These are phyloP conservation scores for Filobasidium uniguttulatum DNA, from an alignment of 1,284 basidiomycete species.

Conservation along the genomic window DNA sequence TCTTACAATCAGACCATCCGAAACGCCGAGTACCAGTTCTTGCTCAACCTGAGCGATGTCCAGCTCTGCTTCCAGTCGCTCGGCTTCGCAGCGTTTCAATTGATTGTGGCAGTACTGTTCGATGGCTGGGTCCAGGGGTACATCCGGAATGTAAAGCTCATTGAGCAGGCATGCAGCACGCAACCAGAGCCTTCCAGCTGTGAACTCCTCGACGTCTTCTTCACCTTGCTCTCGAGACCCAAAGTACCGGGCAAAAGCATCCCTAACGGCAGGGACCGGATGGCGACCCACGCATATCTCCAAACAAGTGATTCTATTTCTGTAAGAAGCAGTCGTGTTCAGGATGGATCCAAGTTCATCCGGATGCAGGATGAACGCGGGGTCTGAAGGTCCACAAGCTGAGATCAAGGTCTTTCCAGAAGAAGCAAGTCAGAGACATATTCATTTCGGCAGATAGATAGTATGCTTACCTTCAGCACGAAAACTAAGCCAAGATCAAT, in stretches of 20 bases:
- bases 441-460: too few species aligned
- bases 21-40: slow-evolving; percentile 47
- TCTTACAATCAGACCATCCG: slow-evolving; percentile 40
- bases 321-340: too few species aligned
- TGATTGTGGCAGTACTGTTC: slow-evolving; percentile 46
- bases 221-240: not conserved
- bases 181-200: slow-evolving; percentile 6
- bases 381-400: too few species aligned
- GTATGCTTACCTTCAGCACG: not conserved
- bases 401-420: too few species aligned
- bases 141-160: slow-evolving; percentile 67
- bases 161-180: slow-evolving; percentile 41
- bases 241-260: not conserved
- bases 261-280: not conserved
- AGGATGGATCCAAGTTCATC: too few species aligned
- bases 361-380: too few species aligned
- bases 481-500: not conserved
- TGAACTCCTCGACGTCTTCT: not conserved
- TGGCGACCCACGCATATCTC: not conserved
- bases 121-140: slow-evolving; percentile 75
- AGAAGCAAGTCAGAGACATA: too few species aligned
- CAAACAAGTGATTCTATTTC: not conserved
- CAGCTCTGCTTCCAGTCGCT: slow-evolving; percentile 45
- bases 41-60: slow-evolving; percentile 45
- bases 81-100: slow-evolving; percentile 44